Base-by-base conservation (phyloP, 2,329 filamentous ascomycete species). In the Dactylellina haptotyla region DNA sequence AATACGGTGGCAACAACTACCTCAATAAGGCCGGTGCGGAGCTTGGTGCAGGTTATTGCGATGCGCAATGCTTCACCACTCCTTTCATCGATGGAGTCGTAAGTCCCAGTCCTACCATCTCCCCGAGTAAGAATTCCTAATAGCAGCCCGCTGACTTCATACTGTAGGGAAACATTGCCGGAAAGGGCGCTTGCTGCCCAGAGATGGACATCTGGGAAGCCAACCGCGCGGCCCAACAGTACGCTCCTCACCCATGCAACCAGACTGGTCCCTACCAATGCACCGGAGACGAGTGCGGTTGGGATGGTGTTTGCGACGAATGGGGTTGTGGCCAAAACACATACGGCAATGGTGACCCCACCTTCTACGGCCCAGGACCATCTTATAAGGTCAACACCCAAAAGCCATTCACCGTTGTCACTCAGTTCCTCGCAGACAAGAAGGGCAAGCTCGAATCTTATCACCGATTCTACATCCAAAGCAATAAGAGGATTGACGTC, bases 231-330 rank as follows among this genome's bases (percentile, higher is more conserved):
- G 79, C 85, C 3, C 83, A 80, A 16, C 80, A 82, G 6, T 78
- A 84, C 14, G 83, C 84, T 0, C 84, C 85, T 1, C 85, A 86
- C 65, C 80, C 83, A 1, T 86, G 85, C 81, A 82, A 79, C 76
- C 78, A 80, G 20, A 80, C 80, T 0, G 81, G 83, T 1, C 78
- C 84, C 4, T 84, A 83, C 75, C 78, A 80, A 53, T 85, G 84
- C 70, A 78, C 80, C 18, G 84, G 84, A 32, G 79, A 75, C 1
- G 81, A 81, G 53, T 84, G 83, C 77, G 62, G 53, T 3, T 77
- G 72, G 12, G 77, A 78, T 26, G 83, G 82, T 3, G 79, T 83
- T 20, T 84, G 83, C 72, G 82, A 84, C 75, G 82, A 83, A 75
- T 71, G 78, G 64, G 83, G 83, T 10, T 84, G 83, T 77, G 80